Percentiles rank a stretch among this genome's conserved stretches.
These are phyloP conservation scores for Kokia cookei DNA, from an alignment of 441 rosid species.

Conservation along the genomic window DNA sequence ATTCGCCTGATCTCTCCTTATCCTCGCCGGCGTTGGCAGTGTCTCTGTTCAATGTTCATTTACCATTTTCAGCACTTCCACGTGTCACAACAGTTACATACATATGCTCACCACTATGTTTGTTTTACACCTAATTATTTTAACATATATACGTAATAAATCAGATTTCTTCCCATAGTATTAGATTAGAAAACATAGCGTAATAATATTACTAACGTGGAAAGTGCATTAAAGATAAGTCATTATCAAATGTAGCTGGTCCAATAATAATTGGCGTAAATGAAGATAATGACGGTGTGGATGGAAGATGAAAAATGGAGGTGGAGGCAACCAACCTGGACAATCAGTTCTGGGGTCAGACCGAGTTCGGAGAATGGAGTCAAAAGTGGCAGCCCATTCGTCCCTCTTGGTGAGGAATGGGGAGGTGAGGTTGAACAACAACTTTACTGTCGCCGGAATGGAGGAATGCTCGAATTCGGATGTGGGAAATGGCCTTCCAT, in stretches of 20 bases:
- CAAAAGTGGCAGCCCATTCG: slow-evolving; percentile 86
- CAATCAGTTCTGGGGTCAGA: slow-evolving; percentile 75
- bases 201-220: background rate
- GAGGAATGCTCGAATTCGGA: slow-evolving; percentile 89
- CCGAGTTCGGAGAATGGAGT: slow-evolving; percentile 43
- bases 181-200: too few relatives aligned
- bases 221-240: background rate
- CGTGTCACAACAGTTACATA: too few relatives aligned
- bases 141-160: too few relatives aligned
- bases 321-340: slow-evolving; percentile 38
- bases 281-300: background rate
- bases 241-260: background rate
- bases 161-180: too few relatives aligned
- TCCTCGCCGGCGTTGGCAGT: slow-evolving; percentile 52
- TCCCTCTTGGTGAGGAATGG: slow-evolving; percentile 80
- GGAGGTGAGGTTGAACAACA: slow-evolving; percentile 50
- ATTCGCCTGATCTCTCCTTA: slow-evolving; percentile 48
- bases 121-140: too few relatives aligned
- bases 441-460: slow-evolving; percentile 80
- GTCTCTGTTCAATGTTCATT: slow-evolving; percentile 17
- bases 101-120: too few relatives aligned
- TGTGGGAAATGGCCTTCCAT: slow-evolving; percentile 55
- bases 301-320: background rate
- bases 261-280: too few relatives aligned
- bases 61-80: background rate